Conservation (phyloP, 306 rosid genomes). For the Dicorynia guianensis region DNA sequence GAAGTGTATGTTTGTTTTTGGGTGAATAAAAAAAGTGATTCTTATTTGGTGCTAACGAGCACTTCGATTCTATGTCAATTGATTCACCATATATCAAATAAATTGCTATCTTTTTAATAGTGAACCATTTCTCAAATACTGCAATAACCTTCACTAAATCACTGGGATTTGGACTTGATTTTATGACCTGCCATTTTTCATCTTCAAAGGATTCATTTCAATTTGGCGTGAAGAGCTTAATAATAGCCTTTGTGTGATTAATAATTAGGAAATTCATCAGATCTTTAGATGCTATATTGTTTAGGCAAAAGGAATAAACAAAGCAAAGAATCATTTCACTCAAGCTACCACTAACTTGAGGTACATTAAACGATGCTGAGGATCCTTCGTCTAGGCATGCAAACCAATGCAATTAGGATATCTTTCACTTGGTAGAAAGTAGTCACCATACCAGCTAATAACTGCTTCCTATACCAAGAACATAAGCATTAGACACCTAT, state of each 20-base stretch:
- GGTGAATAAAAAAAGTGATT: too few species aligned
- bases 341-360: not conserved
- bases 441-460: too few species aligned
- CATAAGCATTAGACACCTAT: too few species aligned
- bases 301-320: not conserved
- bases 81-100: not conserved
- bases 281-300: not conserved
- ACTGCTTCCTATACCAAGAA: too few species aligned
- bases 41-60: too few species aligned
- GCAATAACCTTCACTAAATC: not conserved
- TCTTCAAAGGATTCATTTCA: not conserved
- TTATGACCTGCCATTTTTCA: not conserved
- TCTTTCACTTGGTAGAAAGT: too few species aligned
- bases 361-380: not conserved
- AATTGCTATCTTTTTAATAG: not conserved
- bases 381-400: not conserved
- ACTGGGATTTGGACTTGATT: not conserved
- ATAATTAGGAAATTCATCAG: not conserved
- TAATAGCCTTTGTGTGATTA: not conserved
- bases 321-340: not conserved
- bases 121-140: not conserved
- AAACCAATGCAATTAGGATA: not conserved
- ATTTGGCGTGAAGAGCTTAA: not conserved
- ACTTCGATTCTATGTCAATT: not conserved
- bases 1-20: too few species aligned